Evolutionary conservation across 345 rosid species (phyloP).

Genomic region (Linum tenue): DNA sequence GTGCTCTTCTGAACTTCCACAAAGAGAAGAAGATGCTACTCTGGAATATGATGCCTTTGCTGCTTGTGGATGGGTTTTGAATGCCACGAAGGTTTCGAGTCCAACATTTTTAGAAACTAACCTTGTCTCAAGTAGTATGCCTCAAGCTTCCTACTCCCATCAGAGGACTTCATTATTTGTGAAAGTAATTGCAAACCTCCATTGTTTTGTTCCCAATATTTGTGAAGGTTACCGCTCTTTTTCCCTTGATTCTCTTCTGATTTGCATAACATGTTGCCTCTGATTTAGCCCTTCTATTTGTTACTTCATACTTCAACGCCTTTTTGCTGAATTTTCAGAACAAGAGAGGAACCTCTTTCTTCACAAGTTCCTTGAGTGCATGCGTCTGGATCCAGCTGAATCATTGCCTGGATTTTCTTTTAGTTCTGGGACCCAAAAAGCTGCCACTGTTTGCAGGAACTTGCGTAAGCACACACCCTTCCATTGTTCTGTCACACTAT

Average conservation of each 20-base stretch:
- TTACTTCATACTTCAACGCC: background rate
- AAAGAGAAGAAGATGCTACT: conserved; percentile 81
- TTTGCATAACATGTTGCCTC: conserved; percentile 5
- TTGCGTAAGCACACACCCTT: conserved; percentile 41
- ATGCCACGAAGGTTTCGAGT: conserved; percentile 21
- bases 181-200: conserved; percentile 94
- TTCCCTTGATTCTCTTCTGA: background rate
- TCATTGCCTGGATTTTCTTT: conserved; percentile 48
- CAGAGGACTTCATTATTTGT: conserved; percentile 80
- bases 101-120: conserved; percentile 40
- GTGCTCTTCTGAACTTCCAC: conserved; percentile 79
- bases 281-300: background rate
- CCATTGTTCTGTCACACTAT: conserved; percentile 6
- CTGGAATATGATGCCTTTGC: conserved; percentile 65
- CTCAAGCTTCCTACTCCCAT: conserved; percentile 72
- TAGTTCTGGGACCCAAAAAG: conserved; percentile 47
- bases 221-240: conserved; percentile 55
- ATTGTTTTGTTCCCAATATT: conserved; percentile 70
- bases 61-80: conserved; percentile 70
- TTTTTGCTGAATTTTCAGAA: conserved; percentile 48
- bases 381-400: conserved; percentile 54
- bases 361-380: conserved; percentile 53
- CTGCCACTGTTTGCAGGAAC: conserved; percentile 51
- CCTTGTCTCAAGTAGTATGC: conserved; percentile 40
- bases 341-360: conserved; percentile 83